A percentile compares a stretch with the other conserved stretches of the same genome.
Conservation (phyloP, 768 basidiomycete species). For the Termitomyces sp. region DNA sequence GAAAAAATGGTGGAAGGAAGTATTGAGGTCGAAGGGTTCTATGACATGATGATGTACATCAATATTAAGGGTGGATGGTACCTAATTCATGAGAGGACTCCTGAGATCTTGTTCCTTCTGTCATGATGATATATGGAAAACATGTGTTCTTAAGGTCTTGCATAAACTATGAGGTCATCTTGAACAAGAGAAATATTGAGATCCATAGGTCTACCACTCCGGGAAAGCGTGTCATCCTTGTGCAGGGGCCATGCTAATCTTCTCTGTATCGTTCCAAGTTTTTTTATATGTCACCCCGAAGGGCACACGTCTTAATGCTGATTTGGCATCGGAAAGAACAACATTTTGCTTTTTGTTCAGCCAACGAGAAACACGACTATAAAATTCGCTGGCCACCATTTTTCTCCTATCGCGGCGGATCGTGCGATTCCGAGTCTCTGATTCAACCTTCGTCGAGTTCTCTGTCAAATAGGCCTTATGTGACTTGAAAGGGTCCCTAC, state of each 20-base stretch:
- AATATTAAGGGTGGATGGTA: background rate
- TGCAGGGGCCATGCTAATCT: slow-evolving; percentile 99
- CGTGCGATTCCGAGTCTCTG: background rate
- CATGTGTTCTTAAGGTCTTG: too few species aligned
- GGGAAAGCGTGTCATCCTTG: slow-evolving; percentile 99
- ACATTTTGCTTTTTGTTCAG: slow-evolving; percentile 21
- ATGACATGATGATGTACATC: background rate
- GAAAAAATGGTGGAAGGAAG: slow-evolving; percentile 43
- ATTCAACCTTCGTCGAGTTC: background rate
- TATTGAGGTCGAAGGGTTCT: slow-evolving; percentile 24
- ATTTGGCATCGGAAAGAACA: background rate
- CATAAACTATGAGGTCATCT: too few species aligned
- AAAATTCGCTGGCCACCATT: too few species aligned
- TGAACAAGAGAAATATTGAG: slow-evolving; percentile 35
- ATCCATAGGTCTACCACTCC: slow-evolving; percentile 71
- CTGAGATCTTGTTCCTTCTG: too few species aligned
- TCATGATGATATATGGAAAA: too few species aligned
- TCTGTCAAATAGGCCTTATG: background rate
- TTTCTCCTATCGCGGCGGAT: background rate
- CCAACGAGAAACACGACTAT: too few species aligned
- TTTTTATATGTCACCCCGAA: slow-evolving; percentile 95
- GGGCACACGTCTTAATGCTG: slow-evolving; percentile 43
- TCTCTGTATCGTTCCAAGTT: slow-evolving; percentile 99
- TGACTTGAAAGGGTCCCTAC: background rate
- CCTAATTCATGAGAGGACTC: background rate